Percentiles rank a stretch among this genome's conserved stretches.
phyloP scores from a whole-genome alignment of 169 alveolate species.

The Babesia divergens region DNA sequence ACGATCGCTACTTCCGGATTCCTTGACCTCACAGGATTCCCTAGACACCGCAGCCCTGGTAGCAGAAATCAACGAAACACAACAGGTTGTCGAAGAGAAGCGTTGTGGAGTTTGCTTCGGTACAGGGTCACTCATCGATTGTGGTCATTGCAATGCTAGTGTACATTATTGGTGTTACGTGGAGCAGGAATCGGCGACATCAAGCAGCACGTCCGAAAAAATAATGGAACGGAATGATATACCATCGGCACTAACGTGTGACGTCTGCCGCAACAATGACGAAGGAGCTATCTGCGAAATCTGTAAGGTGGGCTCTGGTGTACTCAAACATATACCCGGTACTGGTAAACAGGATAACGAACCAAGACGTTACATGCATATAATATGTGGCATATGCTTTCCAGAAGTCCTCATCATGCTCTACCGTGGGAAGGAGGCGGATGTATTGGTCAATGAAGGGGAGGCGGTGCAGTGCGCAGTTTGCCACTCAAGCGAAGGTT shows the following conservation, averaged over 20 bases:
- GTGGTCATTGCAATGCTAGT: neutral
- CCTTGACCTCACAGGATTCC: conserved; percentile 2
- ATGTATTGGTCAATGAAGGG: neutral
- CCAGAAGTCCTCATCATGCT: conserved; percentile 1
- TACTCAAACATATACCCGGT: conserved; percentile 18
- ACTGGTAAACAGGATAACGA: neutral
- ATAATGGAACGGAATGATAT: neutral
- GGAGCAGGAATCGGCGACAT: neutral
- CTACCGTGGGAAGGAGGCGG: neutral
- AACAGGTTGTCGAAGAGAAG: neutral
- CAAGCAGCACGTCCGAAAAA: neutral
- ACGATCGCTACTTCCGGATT: neutral
- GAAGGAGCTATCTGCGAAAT: conserved; percentile 35
- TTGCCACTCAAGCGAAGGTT: conserved; percentile 25
- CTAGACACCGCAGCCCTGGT: neutral
- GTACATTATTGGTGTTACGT: conserved; percentile 40
- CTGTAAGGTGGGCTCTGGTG: conserved; percentile 2
- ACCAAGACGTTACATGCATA: conserved; percentile 9
- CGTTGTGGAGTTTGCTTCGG: conserved; percentile 50
- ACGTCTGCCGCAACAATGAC: conserved; percentile 19
- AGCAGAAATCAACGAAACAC: neutral
- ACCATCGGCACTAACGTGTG: neutral
- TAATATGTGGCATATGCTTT: conserved; percentile 38
- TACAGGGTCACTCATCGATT: neutral
- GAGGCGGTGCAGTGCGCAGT: conserved; percentile 3